Conservation (phyloP, 805 yeast species). For the Candida ulmi region DNA sequence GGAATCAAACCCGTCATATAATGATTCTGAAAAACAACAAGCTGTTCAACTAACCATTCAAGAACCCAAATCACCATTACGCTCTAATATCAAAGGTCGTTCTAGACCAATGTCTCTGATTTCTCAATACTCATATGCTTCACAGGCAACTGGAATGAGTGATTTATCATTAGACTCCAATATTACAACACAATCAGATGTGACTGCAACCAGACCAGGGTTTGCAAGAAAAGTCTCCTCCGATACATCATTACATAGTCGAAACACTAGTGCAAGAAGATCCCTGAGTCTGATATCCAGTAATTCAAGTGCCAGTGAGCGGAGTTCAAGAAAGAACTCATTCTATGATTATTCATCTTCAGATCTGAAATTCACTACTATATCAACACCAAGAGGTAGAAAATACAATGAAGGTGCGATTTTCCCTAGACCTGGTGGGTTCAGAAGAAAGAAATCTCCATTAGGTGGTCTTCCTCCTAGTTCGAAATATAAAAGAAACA, state of each 20-base stretch:
- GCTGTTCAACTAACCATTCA: slow-evolving; percentile 20
- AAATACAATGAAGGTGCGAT: slow-evolving; percentile 15
- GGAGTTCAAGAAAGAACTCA: slow-evolving; percentile 34
- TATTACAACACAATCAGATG: slow-evolving; percentile 10
- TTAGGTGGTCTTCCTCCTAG: slow-evolving; percentile 19
- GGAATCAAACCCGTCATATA: background rate
- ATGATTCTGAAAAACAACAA: background rate
- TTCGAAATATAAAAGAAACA: slow-evolving; percentile 15
- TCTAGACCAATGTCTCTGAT: slow-evolving; percentile 46
- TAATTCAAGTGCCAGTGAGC: slow-evolving; percentile 33
- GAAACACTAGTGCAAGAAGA: slow-evolving; percentile 21
- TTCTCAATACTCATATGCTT: slow-evolving; percentile 45
- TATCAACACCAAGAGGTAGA: slow-evolving; percentile 11
- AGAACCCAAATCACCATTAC: slow-evolving; percentile 25
- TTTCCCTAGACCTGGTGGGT: slow-evolving; percentile 13
- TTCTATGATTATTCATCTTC: slow-evolving; percentile 33
- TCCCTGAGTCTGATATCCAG: slow-evolving; percentile 31
- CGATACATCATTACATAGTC: slow-evolving; percentile 18
- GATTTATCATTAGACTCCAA: slow-evolving; percentile 37
- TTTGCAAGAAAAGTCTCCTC: slow-evolving; percentile 17
- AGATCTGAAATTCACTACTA: slow-evolving; percentile 15
- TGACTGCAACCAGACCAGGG: slow-evolving; percentile 11
- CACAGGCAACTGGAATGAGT: slow-evolving; percentile 41
- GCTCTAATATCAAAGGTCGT: slow-evolving; percentile 12
- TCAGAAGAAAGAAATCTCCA: slow-evolving; percentile 23